Percentiles rank a stretch among this genome's conserved stretches.
Evolutionary conservation across 1,284 basidiomycete species (phyloP).

Genomic region (Cryptococcus sp.): DNA sequence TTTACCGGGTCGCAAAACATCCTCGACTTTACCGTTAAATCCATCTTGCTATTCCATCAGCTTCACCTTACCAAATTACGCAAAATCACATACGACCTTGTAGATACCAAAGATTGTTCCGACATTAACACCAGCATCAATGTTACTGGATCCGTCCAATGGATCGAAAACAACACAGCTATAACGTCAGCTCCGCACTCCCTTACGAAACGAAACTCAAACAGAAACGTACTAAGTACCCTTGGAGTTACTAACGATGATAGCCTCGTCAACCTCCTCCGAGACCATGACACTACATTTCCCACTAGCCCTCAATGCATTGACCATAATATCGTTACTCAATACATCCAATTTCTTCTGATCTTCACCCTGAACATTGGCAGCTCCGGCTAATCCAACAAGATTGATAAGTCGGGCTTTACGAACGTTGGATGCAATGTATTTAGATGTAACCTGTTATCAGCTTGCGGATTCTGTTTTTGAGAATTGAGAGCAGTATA

Average conservation of each 20-base stretch:
- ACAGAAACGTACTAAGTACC: constrained; percentile 61
- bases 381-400: constrained; percentile 93
- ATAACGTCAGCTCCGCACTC: constrained; percentile 1
- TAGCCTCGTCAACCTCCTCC: constrained; percentile 84
- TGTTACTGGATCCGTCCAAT: constrained; percentile 96
- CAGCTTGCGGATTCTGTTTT: background rate
- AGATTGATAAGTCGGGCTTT: constrained; percentile 97
- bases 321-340: constrained; percentile 99
- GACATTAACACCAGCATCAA: constrained; percentile 99
- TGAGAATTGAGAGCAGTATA: background rate
- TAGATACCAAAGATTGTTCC: constrained; percentile 99
- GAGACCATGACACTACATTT: constrained; percentile 96
- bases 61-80: background rate
- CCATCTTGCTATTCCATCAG: constrained; percentile 57
- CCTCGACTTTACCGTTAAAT: constrained; percentile 70
- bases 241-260: constrained; percentile 62
- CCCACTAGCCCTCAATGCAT: constrained; percentile 84
- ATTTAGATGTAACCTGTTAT: constrained; percentile 58
- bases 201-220: too few species aligned
- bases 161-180: constrained; percentile 97
- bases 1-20: constrained; percentile 88
- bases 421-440: constrained; percentile 97
- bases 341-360: constrained; percentile 99
- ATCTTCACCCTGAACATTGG: constrained; percentile 96
- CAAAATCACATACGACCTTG: constrained; percentile 59